Evolutionary conservation across 495 filamentous ascomycete species (phyloP).

Genomic region (Cercophora newfieldiana): DNA sequence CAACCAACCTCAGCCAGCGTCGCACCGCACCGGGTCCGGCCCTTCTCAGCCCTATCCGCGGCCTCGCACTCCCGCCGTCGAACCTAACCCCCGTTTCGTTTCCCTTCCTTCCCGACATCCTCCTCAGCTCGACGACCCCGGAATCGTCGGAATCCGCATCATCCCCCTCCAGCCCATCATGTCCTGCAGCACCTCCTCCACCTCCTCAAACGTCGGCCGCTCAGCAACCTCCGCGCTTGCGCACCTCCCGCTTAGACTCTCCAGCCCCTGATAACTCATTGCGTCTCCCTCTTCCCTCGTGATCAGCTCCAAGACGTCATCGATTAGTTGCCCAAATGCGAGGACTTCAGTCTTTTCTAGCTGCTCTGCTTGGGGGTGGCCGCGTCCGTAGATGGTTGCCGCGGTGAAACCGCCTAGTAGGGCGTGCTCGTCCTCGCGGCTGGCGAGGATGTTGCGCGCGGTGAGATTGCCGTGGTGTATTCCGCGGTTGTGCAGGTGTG

Average conservation of each 20-base stretch:
- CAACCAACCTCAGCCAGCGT: background rate
- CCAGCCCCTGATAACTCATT: constrained; percentile 19
- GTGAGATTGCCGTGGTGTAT: constrained; percentile 47
- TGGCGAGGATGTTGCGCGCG: constrained; percentile 47
- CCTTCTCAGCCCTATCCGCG: background rate
- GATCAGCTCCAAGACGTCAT: constrained; percentile 36
- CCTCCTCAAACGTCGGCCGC: constrained; percentile 30
- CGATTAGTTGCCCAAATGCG: constrained; percentile 47
- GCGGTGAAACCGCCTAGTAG: constrained; percentile 47
- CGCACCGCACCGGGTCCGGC: background rate
- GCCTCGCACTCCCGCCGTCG: too few species aligned
- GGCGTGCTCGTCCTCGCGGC: constrained; percentile 38
- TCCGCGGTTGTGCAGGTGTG: constrained; percentile 42
- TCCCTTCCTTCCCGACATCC: background rate
- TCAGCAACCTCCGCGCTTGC: constrained; percentile 10
- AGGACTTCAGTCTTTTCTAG: constrained; percentile 47
- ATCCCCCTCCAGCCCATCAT: constrained; percentile 36
- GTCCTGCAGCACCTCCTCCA: constrained; percentile 29
- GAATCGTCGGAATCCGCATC: constrained; percentile 33
- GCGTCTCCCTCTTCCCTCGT: constrained; percentile 9
- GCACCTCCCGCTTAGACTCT: constrained; percentile 23
- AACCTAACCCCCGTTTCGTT: too few species aligned
- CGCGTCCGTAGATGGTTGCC: constrained; percentile 42
- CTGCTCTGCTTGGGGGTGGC: constrained; percentile 4
- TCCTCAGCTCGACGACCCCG: background rate